These are phyloP conservation scores for Bremia lactucae DNA, from an alignment of 352 stramenopile species.

Conservation along the genomic window DNA sequence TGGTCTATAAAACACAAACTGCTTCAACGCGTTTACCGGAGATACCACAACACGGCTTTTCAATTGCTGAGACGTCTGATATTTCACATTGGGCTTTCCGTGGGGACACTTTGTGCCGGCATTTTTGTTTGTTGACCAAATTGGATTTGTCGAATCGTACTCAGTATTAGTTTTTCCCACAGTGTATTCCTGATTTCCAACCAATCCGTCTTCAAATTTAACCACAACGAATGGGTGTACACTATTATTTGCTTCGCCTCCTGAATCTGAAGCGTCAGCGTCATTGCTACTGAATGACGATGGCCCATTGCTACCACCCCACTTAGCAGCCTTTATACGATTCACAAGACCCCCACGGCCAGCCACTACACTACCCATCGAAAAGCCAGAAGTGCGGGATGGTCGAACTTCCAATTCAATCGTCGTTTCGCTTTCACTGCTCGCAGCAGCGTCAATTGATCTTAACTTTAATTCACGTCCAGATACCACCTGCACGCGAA, in stretches of 20 bases:
- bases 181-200: conserved; percentile 38
- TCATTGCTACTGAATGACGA: conserved; percentile 20
- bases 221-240: conserved; percentile 68
- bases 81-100: conserved; percentile 50
- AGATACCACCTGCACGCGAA: conserved; percentile 58
- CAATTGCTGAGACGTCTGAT: conserved; percentile 38
- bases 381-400: conserved; percentile 41
- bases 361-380: conserved; percentile 27
- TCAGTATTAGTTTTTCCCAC: conserved; percentile 83
- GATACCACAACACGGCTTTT: conserved; percentile 55
- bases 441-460: conserved; percentile 4
- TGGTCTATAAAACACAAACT: conserved; percentile 68
- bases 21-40: conserved; percentile 54
- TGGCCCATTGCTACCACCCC: conserved; percentile 20
- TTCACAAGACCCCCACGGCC: conserved; percentile 49
- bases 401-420: conserved; percentile 9
- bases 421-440: conserved; percentile 10
- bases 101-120: conserved; percentile 45
- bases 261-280: conserved; percentile 9
- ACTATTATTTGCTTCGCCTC: conserved; percentile 7
- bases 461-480: conserved; percentile 33
- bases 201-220: conserved; percentile 46
- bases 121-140: conserved; percentile 68
- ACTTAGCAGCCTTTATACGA: conserved; percentile 59
- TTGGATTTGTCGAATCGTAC: conserved; percentile 54